Base-by-base conservation (phyloP, 345 rosid genomes). In the Erodium maritimum region DNA sequence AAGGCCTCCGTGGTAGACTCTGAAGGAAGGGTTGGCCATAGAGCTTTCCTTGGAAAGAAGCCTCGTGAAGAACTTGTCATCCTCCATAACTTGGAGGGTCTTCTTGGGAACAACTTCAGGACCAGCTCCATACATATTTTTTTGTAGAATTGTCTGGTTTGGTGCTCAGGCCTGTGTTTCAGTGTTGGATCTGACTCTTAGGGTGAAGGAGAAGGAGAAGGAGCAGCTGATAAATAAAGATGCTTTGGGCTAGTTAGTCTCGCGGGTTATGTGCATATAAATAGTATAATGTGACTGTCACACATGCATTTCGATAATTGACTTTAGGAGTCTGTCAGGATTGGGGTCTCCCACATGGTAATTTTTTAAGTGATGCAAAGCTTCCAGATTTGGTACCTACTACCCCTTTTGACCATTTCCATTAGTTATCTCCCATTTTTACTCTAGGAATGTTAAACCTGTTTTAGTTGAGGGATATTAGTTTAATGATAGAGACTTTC, bases 51-150 rank as follows among this genome's bases (percentile, higher is more conserved):
- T 77, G 18, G 86, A 76, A 34, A 82, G 56, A 60, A 80, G 71
- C 75, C 77, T 77, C 16, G 77, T 66, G 65, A 73, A 73, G 76
- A 82, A 79, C 72, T 65, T 80, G 71, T 77, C 77, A 1, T 77
- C 75, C 57, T 72, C 61, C 59, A 68, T 77, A 3, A 77, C 73
- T 55, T 69, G 69, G 50, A 72, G 65, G 21, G 69, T 45, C 8
- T 64, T 67, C 9, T 68, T 77, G 5, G 66, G 75, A 7, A 60
- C 57, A 62, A 61, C 62, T 25, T 72, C 81, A 23, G 69, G 57
- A 63, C 57, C 64, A 6, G 53, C 50, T 14, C 25, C 58, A 7
- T 63, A 57, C 84, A 74, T 74, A n/a, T n/a, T 74, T 55, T n/a
- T 55, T 22, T 57, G 52, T 23, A n/a, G n/a, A n/a, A n/a, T n/a